phyloP scores from a whole-genome alignment of 1,284 basidiomycete species.

The Somion occarium region DNA sequence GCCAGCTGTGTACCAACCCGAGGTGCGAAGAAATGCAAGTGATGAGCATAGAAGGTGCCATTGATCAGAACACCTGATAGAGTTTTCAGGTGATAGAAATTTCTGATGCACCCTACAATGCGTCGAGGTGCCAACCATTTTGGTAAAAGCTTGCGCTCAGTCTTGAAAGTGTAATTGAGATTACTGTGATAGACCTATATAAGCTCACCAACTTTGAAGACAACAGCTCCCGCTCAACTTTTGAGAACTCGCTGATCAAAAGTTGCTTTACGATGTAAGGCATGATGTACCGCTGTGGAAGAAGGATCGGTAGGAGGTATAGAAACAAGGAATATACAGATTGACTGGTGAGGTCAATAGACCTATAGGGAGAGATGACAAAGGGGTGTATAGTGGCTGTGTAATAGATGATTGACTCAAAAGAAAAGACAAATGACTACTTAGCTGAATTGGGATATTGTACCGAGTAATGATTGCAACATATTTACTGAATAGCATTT shows the following conservation, averaged over 20 bases:
- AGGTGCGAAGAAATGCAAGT: conserved; percentile 15
- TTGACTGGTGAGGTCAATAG: too few relatives aligned
- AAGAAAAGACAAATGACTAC: too few relatives aligned
- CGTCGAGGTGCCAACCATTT: conserved; percentile 22
- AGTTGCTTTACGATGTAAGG: conserved; percentile 11
- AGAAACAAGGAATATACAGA: too few relatives aligned
- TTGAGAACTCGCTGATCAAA: conserved; percentile 20
- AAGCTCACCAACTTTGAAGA: conserved; percentile 12
- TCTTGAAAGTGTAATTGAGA: conserved; percentile 16
- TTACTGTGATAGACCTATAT: conserved; percentile 15
- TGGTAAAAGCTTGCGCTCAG: conserved; percentile 20
- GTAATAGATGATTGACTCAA: too few relatives aligned
- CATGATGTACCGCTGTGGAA: conserved; percentile 16
- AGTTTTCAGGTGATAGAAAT: conserved; percentile 22
- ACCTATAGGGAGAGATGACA: too few relatives aligned
- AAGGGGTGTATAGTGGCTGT: too few relatives aligned
- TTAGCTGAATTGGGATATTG: too few relatives aligned
- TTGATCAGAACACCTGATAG: conserved; percentile 10
- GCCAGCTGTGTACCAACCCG: conserved; percentile 8
- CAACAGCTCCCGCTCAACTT: conserved; percentile 10
- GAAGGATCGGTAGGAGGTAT: too few relatives aligned
- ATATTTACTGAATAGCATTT: too few relatives aligned
- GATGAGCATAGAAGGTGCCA: conserved; percentile 16
- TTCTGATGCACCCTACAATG: conserved; percentile 11
- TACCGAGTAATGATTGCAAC: too few relatives aligned